Base-by-base conservation (phyloP, 441 rosid genomes). In the Theobroma grandiflorum region DNA sequence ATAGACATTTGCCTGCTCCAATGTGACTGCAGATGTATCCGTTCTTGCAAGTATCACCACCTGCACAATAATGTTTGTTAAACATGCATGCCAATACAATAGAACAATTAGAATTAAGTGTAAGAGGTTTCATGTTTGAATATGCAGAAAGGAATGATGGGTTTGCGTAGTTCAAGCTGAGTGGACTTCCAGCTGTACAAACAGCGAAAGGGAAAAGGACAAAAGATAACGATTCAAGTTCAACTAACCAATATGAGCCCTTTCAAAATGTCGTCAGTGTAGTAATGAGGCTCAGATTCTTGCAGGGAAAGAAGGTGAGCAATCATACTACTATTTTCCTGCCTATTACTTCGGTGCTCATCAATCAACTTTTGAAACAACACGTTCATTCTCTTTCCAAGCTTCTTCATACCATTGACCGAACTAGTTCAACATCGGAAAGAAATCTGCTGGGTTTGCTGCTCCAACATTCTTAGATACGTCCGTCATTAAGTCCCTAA, bases 201-300 rank as follows among this genome's bases (percentile, higher is more conserved):
- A 26, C 31, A 26, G 1, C 31, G 31, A 26, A 26, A 26, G 1
- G 31, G 31, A 26, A 26, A 26, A 26, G 10, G 10, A 45, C 7
- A 45, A 45, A 45, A 0, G 7, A 10, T 7, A 45, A 8, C 7
- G 49, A 45, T 45, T 45, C 11, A 26, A 26, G 20, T 15, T 49
- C 71, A 4, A 22, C 45, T 45, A 18, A 59, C 64, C 37, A 22
- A 22, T 12, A 67, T 45, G 2, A 67, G 8, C 31, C 76, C 76
- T 52, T 72, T 55, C 16, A 72, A 53, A 12, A 72, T 52, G 35
- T 72, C 14, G n/a, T 72, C 76, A 0, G 76, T 52, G 63, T 72
- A 53, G 16, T 72, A 55, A 18, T 53, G 63, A 8, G 76, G 76
- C 16, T 72, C 63, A 33, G 63, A 72, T 55, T 53, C 63, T 16